Evolutionary conservation across 2,329 filamentous ascomycete species (phyloP).

Genomic region (Fusarium sarcochroum): DNA sequence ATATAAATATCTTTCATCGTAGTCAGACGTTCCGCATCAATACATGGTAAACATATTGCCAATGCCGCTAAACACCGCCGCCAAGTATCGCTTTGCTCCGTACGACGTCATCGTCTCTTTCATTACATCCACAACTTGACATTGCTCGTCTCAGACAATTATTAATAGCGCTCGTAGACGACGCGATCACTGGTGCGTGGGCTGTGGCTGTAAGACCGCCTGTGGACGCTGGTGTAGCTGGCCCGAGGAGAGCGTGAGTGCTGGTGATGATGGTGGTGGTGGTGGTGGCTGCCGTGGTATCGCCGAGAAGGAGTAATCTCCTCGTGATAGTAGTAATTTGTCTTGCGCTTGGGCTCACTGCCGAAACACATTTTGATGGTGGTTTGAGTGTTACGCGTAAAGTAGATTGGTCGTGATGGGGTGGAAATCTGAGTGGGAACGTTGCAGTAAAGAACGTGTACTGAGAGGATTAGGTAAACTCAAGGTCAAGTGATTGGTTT

Average conservation of each 20-base stretch:
- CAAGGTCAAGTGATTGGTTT: background rate
- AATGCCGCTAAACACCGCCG: slow-evolving; percentile 35
- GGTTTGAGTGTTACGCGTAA: slow-evolving; percentile 13
- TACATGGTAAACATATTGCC: slow-evolving; percentile 26
- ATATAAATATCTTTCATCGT: slow-evolving; percentile 9
- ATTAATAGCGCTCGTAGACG: slow-evolving; percentile 41
- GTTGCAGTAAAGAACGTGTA: slow-evolving; percentile 3
- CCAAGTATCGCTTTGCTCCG: slow-evolving; percentile 23
- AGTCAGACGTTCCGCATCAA: slow-evolving; percentile 24
- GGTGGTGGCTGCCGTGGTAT: slow-evolving; percentile 53
- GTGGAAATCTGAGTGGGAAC: slow-evolving; percentile 1
- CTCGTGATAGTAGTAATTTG: slow-evolving; percentile 69
- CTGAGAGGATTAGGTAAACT: background rate
- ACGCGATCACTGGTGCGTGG: slow-evolving; percentile 60
- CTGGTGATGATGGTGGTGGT: slow-evolving; percentile 53
- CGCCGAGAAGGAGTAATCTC: slow-evolving; percentile 65
- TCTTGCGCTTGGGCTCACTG: slow-evolving; percentile 57
- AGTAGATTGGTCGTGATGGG: slow-evolving; percentile 13
- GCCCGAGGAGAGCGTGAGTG: slow-evolving; percentile 56
- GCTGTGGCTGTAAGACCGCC: slow-evolving; percentile 56
- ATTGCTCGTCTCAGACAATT: background rate
- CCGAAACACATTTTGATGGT: slow-evolving; percentile 65
- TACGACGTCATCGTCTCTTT: slow-evolving; percentile 32
- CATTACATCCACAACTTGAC: slow-evolving; percentile 3
- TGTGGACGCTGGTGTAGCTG: slow-evolving; percentile 60